phyloP scores from a whole-genome alignment of 768 basidiomycete genomes.

The Leccinum obscurum region DNA sequence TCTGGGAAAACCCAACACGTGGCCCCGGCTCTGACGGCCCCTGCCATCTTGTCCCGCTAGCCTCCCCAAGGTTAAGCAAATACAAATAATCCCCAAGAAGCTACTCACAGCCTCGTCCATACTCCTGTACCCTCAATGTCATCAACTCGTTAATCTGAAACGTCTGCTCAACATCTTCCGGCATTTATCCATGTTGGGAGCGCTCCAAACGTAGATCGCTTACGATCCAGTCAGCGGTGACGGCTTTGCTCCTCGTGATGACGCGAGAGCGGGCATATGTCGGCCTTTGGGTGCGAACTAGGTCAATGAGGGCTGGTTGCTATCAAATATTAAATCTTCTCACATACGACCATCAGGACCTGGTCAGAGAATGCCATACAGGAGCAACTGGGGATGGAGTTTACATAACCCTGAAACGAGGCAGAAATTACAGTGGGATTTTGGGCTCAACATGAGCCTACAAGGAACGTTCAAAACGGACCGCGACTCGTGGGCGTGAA shows the following conservation, averaged over 20 bases:
- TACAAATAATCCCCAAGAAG: conserved; percentile 16
- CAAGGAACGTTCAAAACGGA: not conserved
- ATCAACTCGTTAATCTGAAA: not conserved
- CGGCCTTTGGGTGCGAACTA: conserved; percentile 14
- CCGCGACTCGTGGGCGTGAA: not conserved
- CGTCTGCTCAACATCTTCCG: not conserved
- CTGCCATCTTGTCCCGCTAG: not conserved
- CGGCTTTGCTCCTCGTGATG: not conserved
- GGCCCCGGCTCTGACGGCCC: conserved; percentile 8
- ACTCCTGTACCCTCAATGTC: not conserved
- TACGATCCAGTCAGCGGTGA: not conserved
- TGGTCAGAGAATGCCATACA: not conserved
- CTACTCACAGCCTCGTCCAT: conserved; percentile 17
- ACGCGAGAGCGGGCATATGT: conserved; percentile 7
- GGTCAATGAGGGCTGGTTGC: conserved; percentile 1
- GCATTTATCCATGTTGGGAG: not conserved
- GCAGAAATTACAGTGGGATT: not conserved
- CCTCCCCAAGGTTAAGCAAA: conserved; percentile 21
- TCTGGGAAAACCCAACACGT: conserved; percentile 21
- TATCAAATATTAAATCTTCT: not conserved
- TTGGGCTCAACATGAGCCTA: not conserved
- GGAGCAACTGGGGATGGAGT: not conserved
- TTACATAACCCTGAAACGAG: not conserved
- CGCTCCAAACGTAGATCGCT: not conserved
- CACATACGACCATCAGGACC: not conserved